Conservation (phyloP, 129 eudicot species). For the Helianthus annuus region DNA sequence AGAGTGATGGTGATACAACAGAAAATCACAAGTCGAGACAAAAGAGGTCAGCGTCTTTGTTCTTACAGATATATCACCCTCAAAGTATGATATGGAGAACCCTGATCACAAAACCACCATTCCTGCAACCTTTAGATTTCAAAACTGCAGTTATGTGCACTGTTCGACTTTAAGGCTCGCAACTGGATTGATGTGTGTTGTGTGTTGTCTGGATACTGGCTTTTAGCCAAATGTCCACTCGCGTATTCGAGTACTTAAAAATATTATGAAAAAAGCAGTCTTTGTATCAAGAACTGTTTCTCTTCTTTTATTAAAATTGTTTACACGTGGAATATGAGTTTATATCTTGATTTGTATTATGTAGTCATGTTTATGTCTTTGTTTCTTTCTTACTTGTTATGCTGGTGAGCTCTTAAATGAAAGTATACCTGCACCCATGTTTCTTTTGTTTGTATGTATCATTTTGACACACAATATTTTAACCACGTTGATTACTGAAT, state of each 20-base stretch:
- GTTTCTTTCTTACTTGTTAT: too few species aligned
- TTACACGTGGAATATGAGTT: conserved; percentile 9
- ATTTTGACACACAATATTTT: too few species aligned
- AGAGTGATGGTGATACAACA: conserved; percentile 44
- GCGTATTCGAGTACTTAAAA: conserved; percentile 1
- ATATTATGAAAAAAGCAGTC: neutral
- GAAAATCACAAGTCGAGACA: conserved; percentile 50
- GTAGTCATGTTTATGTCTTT: neutral
- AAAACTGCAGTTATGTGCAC: conserved; percentile 83
- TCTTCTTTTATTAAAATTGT: conserved; percentile 19
- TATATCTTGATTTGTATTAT: conserved; percentile 18
- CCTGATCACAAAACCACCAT: conserved; percentile 66
- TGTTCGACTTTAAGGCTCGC: conserved; percentile 50
- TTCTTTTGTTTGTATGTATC: too few species aligned
- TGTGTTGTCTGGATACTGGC: conserved; percentile 5
- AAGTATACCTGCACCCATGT: too few species aligned
- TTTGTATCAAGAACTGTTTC: conserved; percentile 13
- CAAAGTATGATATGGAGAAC: conserved; percentile 77
- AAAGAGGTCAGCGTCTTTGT: conserved; percentile 60
- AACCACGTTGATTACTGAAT: too few species aligned
- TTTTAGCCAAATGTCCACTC: conserved; percentile 13
- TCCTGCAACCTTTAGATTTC: conserved; percentile 61
- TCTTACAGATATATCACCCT: conserved; percentile 76
- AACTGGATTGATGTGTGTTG: conserved; percentile 18
- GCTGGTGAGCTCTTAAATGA: too few species aligned